phyloP scores from a whole-genome alignment of 2,329 filamentous ascomycete species.

The Coniochaeta pulveracea region DNA sequence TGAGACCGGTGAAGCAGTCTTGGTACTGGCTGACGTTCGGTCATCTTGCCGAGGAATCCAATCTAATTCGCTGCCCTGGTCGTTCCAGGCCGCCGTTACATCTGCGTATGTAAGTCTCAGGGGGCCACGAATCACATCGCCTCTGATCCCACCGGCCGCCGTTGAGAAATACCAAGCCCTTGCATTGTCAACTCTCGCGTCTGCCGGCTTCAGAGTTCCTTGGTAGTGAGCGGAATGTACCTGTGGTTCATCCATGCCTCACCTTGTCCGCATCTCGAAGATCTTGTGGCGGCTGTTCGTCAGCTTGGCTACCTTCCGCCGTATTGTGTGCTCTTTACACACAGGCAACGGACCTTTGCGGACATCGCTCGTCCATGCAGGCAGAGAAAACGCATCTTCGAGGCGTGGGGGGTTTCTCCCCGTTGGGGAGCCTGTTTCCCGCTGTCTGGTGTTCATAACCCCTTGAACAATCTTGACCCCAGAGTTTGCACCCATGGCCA shows the following conservation, averaged over 20 bases:
- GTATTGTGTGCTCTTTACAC: conserved; percentile 5
- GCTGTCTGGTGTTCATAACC: background rate
- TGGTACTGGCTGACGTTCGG: conserved; percentile 10
- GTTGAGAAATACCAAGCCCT: conserved; percentile 16
- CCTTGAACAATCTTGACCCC: background rate
- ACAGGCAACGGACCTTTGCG: conserved; percentile 12
- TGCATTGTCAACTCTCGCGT: conserved; percentile 14
- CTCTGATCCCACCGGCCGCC: conserved; percentile 13
- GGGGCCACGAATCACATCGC: conserved; percentile 6
- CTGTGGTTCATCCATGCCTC: conserved; percentile 3
- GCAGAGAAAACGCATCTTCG: conserved; percentile 10
- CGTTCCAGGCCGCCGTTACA: conserved; percentile 3
- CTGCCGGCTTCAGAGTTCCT: conserved; percentile 12
- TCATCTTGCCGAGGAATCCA: conserved; percentile 12
- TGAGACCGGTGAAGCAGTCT: conserved; percentile 13
- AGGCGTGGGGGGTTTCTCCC: background rate
- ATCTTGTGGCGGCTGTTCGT: conserved; percentile 8
- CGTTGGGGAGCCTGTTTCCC: background rate
- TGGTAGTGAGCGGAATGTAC: conserved; percentile 5
- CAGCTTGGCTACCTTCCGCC: conserved; percentile 6
- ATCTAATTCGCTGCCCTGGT: conserved; percentile 14
- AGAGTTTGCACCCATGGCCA: background rate
- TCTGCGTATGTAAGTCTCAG: background rate
- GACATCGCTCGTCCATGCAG: conserved; percentile 15
- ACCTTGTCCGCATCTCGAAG: conserved; percentile 18